These are phyloP conservation scores for Plasmodium vinckei DNA, from an alignment of 169 alveolate species.

Conservation along the genomic window DNA sequence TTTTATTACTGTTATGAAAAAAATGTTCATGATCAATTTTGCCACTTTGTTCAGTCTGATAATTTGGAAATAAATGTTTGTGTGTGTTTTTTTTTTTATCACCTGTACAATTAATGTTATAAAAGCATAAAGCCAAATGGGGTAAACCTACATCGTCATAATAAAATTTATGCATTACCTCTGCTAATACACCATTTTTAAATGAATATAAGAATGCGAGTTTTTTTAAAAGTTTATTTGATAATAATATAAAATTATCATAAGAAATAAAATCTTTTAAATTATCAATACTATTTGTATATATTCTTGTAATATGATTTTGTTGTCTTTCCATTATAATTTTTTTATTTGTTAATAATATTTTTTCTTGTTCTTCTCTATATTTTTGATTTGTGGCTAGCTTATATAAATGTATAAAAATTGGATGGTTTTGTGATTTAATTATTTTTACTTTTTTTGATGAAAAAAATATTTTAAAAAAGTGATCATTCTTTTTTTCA, in stretches of 20 bases:
- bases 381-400: slow-evolving; percentile 60
- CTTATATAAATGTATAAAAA: slow-evolving; percentile 70
- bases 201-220: slow-evolving; percentile 46
- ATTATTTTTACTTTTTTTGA: slow-evolving; percentile 75
- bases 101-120: slow-evolving; percentile 9
- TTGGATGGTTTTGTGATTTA: slow-evolving; percentile 72
- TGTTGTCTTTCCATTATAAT: slow-evolving; percentile 62
- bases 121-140: slow-evolving; percentile 55
- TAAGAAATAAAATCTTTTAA: slow-evolving; percentile 37
- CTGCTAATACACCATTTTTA: slow-evolving; percentile 68
- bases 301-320: slow-evolving; percentile 50
- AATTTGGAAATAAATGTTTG: too few relatives aligned
- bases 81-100: background rate
- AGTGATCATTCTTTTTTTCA: slow-evolving; percentile 69
- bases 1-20: too few relatives aligned
- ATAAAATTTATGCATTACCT: slow-evolving; percentile 42
- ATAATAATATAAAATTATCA: slow-evolving; percentile 64
- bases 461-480: slow-evolving; percentile 71
- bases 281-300: slow-evolving; percentile 68
- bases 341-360: slow-evolving; percentile 38
- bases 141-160: slow-evolving; percentile 70
- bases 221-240: slow-evolving; percentile 41
- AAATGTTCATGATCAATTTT: background rate
- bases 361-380: slow-evolving; percentile 65
- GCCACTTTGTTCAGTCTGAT: background rate